These are phyloP conservation scores for Leccinum insigne DNA, from an alignment of 1,284 basidiomycete species.

Conservation along the genomic window DNA sequence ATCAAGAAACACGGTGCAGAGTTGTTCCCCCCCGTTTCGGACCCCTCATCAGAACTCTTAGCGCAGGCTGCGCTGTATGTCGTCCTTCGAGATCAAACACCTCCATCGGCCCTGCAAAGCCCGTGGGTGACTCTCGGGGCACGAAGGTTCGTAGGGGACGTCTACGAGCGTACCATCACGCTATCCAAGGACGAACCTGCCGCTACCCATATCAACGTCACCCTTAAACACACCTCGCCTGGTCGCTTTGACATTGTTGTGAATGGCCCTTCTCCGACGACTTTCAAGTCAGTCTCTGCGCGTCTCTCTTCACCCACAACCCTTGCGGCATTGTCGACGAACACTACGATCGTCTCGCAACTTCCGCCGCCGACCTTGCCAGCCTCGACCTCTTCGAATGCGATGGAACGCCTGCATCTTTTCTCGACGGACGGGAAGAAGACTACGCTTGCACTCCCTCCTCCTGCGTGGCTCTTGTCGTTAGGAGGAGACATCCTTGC, in stretches of 20 bases:
- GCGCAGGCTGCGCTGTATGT: conserved; percentile 82
- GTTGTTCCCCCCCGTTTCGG: conserved; percentile 65
- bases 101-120: conserved; percentile 20
- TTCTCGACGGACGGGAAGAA: conserved; percentile 57
- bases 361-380: conserved; percentile 49
- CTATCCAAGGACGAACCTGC: conserved; percentile 53
- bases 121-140: conserved; percentile 73
- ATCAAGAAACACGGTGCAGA: conserved; percentile 85
- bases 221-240: conserved; percentile 43
- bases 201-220: conserved; percentile 43
- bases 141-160: conserved; percentile 76
- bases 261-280: conserved; percentile 35
- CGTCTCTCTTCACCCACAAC: conserved; percentile 52
- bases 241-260: conserved; percentile 59
- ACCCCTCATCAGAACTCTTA: conserved; percentile 62
- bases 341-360: conserved; percentile 76
- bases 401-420: conserved; percentile 70
- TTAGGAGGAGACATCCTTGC: conserved; percentile 56
- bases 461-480: conserved; percentile 66
- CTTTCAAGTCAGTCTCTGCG: conserved; percentile 55
- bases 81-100: conserved; percentile 61
- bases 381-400: conserved; percentile 48
- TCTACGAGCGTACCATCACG: conserved; percentile 57
- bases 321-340: conserved; percentile 45
- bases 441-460: conserved; percentile 58